Percentiles rank a stretch among this genome's conserved stretches.
phyloP scores from a whole-genome alignment of 768 basidiomycete species.

The Russula sp. region DNA sequence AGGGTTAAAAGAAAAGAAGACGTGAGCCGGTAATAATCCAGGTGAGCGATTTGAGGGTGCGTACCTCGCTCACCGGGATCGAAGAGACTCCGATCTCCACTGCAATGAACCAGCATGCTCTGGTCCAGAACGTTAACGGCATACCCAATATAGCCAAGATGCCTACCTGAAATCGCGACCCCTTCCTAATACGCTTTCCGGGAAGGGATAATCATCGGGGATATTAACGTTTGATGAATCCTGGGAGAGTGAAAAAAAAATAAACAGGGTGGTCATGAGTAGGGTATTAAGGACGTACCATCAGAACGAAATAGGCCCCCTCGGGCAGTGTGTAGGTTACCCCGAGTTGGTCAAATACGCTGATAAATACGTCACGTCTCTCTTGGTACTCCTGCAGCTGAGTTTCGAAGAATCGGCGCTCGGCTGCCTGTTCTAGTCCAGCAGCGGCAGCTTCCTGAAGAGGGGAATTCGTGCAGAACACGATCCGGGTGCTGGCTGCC shows the following conservation, averaged over 20 bases:
- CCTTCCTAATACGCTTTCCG: slow-evolving; percentile 66
- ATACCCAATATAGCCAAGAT: slow-evolving; percentile 23
- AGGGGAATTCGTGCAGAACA: slow-evolving; percentile 94
- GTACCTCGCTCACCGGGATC: slow-evolving; percentile 92
- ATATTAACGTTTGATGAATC: slow-evolving; percentile 76
- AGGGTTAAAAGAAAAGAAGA: slow-evolving; percentile 10
- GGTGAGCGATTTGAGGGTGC: slow-evolving; percentile 31
- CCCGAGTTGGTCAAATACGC: slow-evolving; percentile 80
- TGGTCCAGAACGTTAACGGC: slow-evolving; percentile 35
- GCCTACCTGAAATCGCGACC: slow-evolving; percentile 83
- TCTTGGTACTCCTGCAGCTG: slow-evolving; percentile 79
- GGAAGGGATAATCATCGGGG: slow-evolving; percentile 84
- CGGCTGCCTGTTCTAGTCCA: slow-evolving; percentile 77
- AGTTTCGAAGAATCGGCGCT: slow-evolving; percentile 71
- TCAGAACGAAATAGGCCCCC: slow-evolving; percentile 86
- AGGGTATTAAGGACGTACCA: slow-evolving; percentile 48
- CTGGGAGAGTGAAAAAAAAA: slow-evolving; percentile 40
- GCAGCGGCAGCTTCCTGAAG: slow-evolving; percentile 90
- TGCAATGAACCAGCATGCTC: slow-evolving; percentile 95
- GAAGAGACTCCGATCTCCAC: slow-evolving; percentile 86
- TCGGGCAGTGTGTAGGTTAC: slow-evolving; percentile 85
- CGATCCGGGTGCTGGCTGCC: slow-evolving; percentile 88
- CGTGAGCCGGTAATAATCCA: neutral
- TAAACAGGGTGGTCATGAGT: slow-evolving; percentile 11
- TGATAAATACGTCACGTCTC: slow-evolving; percentile 67